These are phyloP conservation scores for Sporobolomyces pararoseus DNA, from an alignment of 768 basidiomycete species.

Conservation along the genomic window DNA sequence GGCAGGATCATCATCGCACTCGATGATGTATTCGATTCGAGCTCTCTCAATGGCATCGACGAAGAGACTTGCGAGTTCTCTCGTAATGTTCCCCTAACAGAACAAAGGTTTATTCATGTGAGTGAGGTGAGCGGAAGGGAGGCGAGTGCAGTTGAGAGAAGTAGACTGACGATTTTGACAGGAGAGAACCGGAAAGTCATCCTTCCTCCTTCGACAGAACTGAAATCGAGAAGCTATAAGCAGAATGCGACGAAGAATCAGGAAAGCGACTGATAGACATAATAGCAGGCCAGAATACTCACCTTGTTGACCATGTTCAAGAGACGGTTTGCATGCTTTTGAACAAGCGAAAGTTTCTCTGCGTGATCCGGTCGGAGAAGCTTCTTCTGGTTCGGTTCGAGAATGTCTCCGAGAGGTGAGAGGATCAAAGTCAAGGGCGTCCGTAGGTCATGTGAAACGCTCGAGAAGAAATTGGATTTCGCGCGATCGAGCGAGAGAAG, in stretches of 20 bases:
- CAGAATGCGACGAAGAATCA: not conserved
- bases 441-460: conserved; percentile 34
- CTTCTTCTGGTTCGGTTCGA: conserved; percentile 16
- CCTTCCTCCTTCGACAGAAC: conserved; percentile 29
- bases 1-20: conserved; percentile 34
- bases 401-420: conserved; percentile 35
- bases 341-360: conserved; percentile 27
- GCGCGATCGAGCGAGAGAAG: conserved; percentile 37
- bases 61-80: conserved; percentile 37
- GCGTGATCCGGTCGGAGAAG: conserved; percentile 1
- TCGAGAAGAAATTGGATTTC: conserved; percentile 37
- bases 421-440: conserved; percentile 38
- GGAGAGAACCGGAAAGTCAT: conserved; percentile 23
- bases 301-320: conserved; percentile 41
- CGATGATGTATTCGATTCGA: conserved; percentile 23
- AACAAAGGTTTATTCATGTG: too few species aligned
- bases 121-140: not conserved
- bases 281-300: not conserved
- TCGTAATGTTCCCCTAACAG: conserved; percentile 20
- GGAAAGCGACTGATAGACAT: not conserved
- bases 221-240: conserved; percentile 38
- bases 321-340: conserved; percentile 33
- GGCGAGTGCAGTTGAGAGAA: too few species aligned
- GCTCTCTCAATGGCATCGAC: conserved; percentile 32
- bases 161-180: conserved; percentile 20